Percentiles rank a stretch among this genome's conserved stretches.
Evolutionary conservation across 1,284 basidiomycete genomes (phyloP).

Genomic region (Coniferiporia sulphurascens): DNA sequence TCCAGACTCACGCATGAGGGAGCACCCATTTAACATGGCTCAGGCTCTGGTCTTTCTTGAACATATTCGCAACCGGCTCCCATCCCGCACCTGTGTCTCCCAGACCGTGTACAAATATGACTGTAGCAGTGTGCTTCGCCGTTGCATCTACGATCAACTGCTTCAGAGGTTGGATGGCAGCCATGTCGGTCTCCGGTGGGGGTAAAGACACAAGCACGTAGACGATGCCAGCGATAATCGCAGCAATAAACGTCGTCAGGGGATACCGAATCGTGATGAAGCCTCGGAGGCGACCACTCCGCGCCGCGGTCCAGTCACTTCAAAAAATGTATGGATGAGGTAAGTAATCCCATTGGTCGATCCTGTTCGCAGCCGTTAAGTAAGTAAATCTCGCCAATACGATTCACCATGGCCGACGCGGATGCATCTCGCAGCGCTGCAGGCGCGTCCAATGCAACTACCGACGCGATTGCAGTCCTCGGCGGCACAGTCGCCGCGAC

Average conservation of each 20-base stretch:
- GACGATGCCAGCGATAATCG: neutral
- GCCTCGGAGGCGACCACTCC: neutral
- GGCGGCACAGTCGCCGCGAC: neutral
- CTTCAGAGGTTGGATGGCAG: constrained; percentile 37
- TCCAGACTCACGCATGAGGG: constrained; percentile 60
- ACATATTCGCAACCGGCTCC: constrained; percentile 71
- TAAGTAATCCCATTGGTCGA: too few relatives aligned
- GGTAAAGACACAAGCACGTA: neutral
- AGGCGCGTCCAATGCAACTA: neutral
- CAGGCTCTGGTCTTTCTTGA: constrained; percentile 44
- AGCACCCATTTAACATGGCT: constrained; percentile 81
- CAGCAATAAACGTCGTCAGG: constrained; percentile 1
- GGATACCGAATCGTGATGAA: neutral
- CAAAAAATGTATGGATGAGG: too few relatives aligned
- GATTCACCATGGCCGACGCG: neutral
- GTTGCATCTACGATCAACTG: constrained; percentile 49
- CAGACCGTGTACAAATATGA: constrained; percentile 83
- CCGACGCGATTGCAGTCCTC: neutral
- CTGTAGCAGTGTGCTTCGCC: constrained; percentile 74
- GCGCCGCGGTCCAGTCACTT: too few relatives aligned
- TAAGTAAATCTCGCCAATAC: too few relatives aligned
- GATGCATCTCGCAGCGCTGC: neutral
- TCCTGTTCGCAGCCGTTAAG: too few relatives aligned
- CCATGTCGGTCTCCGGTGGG: constrained; percentile 23
- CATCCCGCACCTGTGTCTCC: constrained; percentile 55